Base-by-base conservation (phyloP, 495 filamentous ascomycete genomes). In the Hypomontagnella monticulosa region DNA sequence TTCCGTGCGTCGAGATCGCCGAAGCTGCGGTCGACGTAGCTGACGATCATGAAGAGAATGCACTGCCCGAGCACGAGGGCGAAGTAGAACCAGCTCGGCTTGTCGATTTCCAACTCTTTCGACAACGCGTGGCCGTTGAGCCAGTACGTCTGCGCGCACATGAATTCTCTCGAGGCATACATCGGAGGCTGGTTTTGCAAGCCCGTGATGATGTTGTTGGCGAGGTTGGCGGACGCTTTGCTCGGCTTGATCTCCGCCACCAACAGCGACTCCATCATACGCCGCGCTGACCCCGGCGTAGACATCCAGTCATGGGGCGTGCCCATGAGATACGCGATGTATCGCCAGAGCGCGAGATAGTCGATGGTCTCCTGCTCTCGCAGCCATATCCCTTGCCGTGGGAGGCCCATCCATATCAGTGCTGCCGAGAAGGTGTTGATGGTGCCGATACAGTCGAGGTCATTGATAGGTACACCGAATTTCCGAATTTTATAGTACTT, bases 271-370 rank as follows among this genome's bases (percentile, higher is more conserved):
- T 93, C 90, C 85, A 92, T 88, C 61, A 86, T 79, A 0, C 78
- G 77, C 61, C 80, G 84, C 0, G 88, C 87, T 23, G 78, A 80
- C 8, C 74, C 75, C 0, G 85, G 78, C 16, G 76, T 84, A 15
- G 78, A 76, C 55, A 93, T 85, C 32, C 71, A 74, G 33, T 85
- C 79, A 0, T 83, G 85, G 1, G 89, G 89, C 3, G 85, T 85
- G 1, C 89, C 91, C 72, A 93, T 81, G 42, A 93, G 84, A 66
- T 91, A 80, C 0, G 84, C 89, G 15, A 93, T 83, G 27, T 91
- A 86, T 0, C 90, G 82, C 91, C 91, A 93, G 0, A 93, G 76
- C 0, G 90, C 89, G 49, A 92, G 79, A 63, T 91, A 93, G 60
- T 92, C 89, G 2, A 58, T 61, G 18, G 84, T 85, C 63, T 93